Evolutionary conservation across 2,329 filamentous ascomycete genomes (phyloP).

Genomic region (Sphaerostilbella broomeana): DNA sequence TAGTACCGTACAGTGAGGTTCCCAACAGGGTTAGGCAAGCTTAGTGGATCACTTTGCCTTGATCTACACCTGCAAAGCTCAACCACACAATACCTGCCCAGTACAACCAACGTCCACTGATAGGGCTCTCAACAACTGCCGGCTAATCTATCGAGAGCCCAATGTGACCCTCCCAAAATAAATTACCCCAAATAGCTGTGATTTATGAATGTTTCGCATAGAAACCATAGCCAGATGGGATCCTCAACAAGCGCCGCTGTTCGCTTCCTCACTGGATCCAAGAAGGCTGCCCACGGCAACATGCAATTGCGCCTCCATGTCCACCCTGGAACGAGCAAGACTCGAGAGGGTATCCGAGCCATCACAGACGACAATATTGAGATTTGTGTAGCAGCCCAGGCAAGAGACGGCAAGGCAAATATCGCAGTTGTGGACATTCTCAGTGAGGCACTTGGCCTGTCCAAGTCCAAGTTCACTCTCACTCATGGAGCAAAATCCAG

Average conservation of each 20-base stretch:
- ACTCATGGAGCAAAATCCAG: conserved; percentile 56
- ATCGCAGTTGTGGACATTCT: conserved; percentile 57
- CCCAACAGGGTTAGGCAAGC: too few relatives aligned
- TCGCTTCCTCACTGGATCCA: conserved; percentile 41
- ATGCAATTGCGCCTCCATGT: conserved; percentile 60
- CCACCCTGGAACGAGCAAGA: conserved; percentile 57
- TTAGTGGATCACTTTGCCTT: too few relatives aligned
- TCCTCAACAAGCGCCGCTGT: conserved; percentile 32
- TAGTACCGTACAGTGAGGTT: too few relatives aligned
- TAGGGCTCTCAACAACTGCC: too few relatives aligned
- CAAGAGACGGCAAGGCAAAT: conserved; percentile 63
- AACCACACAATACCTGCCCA: too few relatives aligned
- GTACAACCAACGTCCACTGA: too few relatives aligned
- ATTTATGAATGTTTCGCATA: too few relatives aligned
- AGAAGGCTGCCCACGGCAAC: conserved; percentile 37
- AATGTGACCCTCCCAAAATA: too few relatives aligned
- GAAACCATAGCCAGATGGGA: conserved; percentile 22
- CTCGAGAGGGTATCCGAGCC: conserved; percentile 53
- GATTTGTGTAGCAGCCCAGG: conserved; percentile 58
- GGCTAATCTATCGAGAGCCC: too few relatives aligned
- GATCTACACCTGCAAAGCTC: too few relatives aligned
- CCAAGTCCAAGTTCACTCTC: conserved; percentile 58
- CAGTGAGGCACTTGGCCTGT: conserved; percentile 51
- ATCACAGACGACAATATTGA: conserved; percentile 53
- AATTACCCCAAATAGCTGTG: too few relatives aligned